Evolutionary conservation across 106 monocot genomes (phyloP), one percentile per base, ranked within the genome.

Genomic region (Platanthera guangdongensis): DNA sequence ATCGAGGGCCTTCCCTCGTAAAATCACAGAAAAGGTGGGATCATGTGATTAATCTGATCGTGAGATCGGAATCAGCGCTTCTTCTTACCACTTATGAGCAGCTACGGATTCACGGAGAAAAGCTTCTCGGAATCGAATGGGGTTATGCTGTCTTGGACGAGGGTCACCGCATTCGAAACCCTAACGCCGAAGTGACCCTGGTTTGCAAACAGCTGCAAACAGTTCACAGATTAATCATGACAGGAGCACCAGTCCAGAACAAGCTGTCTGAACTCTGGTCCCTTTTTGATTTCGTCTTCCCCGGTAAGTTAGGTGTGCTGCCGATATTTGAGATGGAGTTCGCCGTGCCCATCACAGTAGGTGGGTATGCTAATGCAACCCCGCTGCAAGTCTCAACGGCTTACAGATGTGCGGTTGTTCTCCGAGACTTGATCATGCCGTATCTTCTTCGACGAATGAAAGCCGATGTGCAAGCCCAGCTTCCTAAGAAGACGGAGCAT

Each of bases 81-180:
- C 89, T 99, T 32, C 79, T 99, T n/a, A 99, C 97, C 51, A 99
- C 91, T n/a, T 94, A 99, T 51, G 97, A 99, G 78, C 97, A 99
- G 80, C 75, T 99, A 52, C 80, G 97, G 18, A 50, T 99, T 75
- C 71, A 87, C 21, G 87, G 91, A 21, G 91, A 88, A 50, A 99
- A 99, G 75, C 83, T 99, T 74, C 91, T 94, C 18, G 92, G 90
- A 75, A 81, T 89, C 59, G 89, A 94, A 84, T 94, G 97, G 97
- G 97, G 94, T 48, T 99, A 99, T 78, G 94, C 92, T 8, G 55
- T 94, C 14, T 79, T 99, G 50, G 97, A 99, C 68, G 97, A 99
- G 84, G 97, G 97, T 51, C 97, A 99, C 68, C 87, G 94, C 32
- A 94, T 99, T 9, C 84, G 97, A 82, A 99, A 99, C 32, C 97